phyloP scores from a whole-genome alignment of 2,329 filamentous ascomycete genomes.

The Exophiala spinifera region DNA sequence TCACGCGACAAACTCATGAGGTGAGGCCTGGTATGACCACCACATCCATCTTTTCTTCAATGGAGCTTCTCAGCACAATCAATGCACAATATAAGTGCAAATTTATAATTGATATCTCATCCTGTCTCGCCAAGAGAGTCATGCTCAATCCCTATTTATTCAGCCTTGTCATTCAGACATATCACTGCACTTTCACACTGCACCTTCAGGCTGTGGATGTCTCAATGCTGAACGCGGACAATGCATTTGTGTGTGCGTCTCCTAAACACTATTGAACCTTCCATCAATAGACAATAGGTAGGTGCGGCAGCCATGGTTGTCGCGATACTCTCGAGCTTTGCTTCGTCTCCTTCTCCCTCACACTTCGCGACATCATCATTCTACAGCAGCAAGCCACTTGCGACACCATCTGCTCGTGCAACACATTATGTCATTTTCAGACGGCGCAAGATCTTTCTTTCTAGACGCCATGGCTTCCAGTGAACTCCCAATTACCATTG shows the following conservation, averaged over 20 bases:
- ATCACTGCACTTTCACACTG: background rate
- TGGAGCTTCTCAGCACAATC: too few species aligned
- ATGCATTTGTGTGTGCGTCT: background rate
- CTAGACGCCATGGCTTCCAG: slow-evolving; percentile 10
- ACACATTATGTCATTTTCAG: slow-evolving; percentile 15
- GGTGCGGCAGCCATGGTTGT: background rate
- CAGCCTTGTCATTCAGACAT: slow-evolving; percentile 1
- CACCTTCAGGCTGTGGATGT: background rate
- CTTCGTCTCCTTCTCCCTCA: background rate
- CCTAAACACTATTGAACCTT: too few species aligned
- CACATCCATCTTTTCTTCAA: too few species aligned
- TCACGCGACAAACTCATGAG: too few species aligned
- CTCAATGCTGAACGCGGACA: background rate
- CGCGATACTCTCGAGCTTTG: background rate
- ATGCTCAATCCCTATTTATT: background rate
- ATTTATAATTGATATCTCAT: background rate
- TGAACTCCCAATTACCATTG: background rate
- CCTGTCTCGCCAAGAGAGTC: background rate
- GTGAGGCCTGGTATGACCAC: too few species aligned
- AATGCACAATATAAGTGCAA: too few species aligned
- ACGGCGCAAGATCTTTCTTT: slow-evolving; percentile 12
- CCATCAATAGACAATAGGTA: slow-evolving; percentile 6
- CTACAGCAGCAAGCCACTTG: background rate
- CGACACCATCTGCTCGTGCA: background rate
- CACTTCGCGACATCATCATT: background rate